phyloP scores from a whole-genome alignment of 2,329 filamentous ascomycete species.

The Microascus cirrosus region DNA sequence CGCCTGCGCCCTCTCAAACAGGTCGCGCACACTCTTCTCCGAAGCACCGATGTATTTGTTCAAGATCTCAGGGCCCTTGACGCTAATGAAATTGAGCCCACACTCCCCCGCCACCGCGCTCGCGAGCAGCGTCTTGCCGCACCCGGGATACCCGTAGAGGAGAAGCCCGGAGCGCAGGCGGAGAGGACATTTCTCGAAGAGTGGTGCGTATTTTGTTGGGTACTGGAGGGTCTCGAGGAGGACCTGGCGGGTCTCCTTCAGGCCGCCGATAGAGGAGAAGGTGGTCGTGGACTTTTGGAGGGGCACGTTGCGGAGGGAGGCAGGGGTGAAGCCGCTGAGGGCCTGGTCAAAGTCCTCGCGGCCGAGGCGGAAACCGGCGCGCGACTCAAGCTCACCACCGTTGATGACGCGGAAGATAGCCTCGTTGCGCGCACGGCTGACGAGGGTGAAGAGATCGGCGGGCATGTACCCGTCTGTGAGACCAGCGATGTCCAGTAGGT shows the following conservation, averaged over 20 bases:
- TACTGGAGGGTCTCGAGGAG: conserved; percentile 93
- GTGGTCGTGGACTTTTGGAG: conserved; percentile 87
- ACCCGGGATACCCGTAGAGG: conserved; percentile 90
- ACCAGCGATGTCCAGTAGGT: conserved; percentile 86
- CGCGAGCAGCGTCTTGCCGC: conserved; percentile 90
- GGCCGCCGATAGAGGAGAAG: conserved; percentile 83
- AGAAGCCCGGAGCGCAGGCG: conserved; percentile 88
- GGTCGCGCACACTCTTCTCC: conserved; percentile 88
- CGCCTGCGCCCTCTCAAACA: conserved; percentile 86
- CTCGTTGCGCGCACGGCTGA: conserved; percentile 81
- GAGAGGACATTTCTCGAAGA: conserved; percentile 90
- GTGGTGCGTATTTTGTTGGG: conserved; percentile 93
- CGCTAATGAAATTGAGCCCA: conserved; percentile 94
- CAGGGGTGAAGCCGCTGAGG: conserved; percentile 85
- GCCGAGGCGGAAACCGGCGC: conserved; percentile 50
- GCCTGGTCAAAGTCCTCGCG: conserved; percentile 73
- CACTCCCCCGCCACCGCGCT: conserved; percentile 97
- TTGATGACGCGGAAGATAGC: conserved; percentile 76
- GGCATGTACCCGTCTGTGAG: conserved; percentile 98
- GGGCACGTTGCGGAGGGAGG: conserved; percentile 87
- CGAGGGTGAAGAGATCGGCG: conserved; percentile 76
- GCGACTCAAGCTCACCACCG: conserved; percentile 32
- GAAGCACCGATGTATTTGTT: conserved; percentile 99
- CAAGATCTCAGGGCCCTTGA: conserved; percentile 94
- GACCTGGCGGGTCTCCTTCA: conserved; percentile 78